A percentile compares a stretch with the other conserved stretches of the same genome.
phyloP scores from a whole-genome alignment of 441 rosid genomes.

The Macaranga tanarius region DNA sequence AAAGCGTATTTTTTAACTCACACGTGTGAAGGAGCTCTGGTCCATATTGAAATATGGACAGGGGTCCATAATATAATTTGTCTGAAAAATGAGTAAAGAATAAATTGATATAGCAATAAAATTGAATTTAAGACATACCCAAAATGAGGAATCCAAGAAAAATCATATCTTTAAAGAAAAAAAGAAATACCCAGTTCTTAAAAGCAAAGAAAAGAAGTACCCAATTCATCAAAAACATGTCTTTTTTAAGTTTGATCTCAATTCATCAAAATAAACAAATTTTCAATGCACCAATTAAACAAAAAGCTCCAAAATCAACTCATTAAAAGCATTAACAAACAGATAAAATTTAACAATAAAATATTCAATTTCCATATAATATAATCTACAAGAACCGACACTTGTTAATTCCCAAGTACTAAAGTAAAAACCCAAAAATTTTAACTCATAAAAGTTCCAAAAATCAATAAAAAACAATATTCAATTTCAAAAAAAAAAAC shows the following conservation, averaged over 20 bases:
- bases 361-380: no score
- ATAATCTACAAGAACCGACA: neutral
- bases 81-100: slow-evolving; percentile 2
- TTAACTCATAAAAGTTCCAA: neutral
- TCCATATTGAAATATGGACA: no score
- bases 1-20: no score
- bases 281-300: neutral
- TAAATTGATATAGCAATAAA: neutral
- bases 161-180: slow-evolving; percentile 7
- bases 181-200: slow-evolving; percentile 3
- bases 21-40: no score
- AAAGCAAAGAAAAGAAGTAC: neutral
- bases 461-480: neutral
- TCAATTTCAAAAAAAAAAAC: neutral
- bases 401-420: neutral
- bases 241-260: neutral
- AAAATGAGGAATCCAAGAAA: slow-evolving; percentile 38
- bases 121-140: neutral
- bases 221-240: no score
- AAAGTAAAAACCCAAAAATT: no score
- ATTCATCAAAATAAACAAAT: neutral
- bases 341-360: no score
- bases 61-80: no score
- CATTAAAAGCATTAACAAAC: no score
- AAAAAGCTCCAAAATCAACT: neutral